Evolutionary conservation across 2,329 filamentous ascomycete species (phyloP).

Genomic region (Xylariaceae sp.): DNA sequence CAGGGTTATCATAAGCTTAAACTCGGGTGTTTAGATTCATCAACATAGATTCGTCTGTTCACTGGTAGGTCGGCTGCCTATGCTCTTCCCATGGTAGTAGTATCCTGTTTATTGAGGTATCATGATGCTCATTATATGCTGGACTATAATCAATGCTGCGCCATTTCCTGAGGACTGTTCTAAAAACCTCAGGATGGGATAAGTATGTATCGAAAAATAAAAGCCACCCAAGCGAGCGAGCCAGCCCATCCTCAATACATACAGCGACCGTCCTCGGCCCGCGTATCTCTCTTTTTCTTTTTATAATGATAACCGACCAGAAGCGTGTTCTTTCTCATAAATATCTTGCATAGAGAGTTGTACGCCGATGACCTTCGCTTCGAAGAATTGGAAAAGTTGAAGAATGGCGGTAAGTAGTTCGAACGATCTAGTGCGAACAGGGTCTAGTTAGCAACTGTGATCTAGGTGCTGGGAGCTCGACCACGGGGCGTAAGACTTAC

Average conservation of each 20-base stretch:
- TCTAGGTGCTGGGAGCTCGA: background rate
- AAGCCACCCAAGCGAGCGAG: too few relatives aligned
- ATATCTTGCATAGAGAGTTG: conserved; percentile 38
- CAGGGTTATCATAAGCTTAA: too few relatives aligned
- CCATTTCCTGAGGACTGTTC: too few relatives aligned
- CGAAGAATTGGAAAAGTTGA: conserved; percentile 39
- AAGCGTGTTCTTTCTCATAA: conserved; percentile 36
- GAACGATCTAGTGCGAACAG: conserved; percentile 26
- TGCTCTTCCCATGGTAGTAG: too few relatives aligned
- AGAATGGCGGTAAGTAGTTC: conserved; percentile 37
- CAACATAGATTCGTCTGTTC: too few relatives aligned
- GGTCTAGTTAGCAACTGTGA: background rate
- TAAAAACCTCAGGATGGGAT: too few relatives aligned
- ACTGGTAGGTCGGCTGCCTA: too few relatives aligned
- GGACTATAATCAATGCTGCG: too few relatives aligned
- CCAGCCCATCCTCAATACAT: background rate
- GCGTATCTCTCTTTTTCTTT: background rate
- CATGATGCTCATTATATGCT: too few relatives aligned
- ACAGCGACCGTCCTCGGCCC: background rate
- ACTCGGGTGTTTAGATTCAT: too few relatives aligned
- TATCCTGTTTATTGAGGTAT: too few relatives aligned
- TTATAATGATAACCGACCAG: conserved; percentile 34
- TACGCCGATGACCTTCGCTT: conserved; percentile 38
- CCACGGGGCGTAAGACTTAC: conserved; percentile 31
- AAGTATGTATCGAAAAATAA: too few relatives aligned